Base-by-base conservation (phyloP, 2,329 filamentous ascomycete species). In the Gaeumannomyces tritici region DNA sequence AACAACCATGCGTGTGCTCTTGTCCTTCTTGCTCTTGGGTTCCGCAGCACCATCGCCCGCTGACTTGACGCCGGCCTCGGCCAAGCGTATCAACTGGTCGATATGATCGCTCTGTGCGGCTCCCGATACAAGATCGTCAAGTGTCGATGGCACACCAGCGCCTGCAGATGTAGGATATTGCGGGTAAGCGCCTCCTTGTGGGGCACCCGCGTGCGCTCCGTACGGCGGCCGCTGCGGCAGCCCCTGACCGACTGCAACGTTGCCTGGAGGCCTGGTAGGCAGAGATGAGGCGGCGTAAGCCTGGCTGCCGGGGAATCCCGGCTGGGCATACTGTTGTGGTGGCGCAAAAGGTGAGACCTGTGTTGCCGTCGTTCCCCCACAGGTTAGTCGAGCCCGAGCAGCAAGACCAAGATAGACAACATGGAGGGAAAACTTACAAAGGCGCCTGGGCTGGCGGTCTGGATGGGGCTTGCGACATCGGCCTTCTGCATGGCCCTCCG, bases 1-100 rank as follows among this genome's bases (percentile, higher is more conserved):
- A 77, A 95, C 96, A 33, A 96, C 80, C 83, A 96, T 87, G 72
- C 84, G 83, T 63, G 80, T 68, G n/a, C 69, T 67, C 69, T 75
- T 74, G 59, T 73, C 83, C 74, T 87, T 89, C 64, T 85, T 69
- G 31, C 66, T 68, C 69, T 74, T 74, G 85, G 85, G 77, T 87
- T 89, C 72, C 33, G 33, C 33, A 3, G 74, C 70, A 21, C 71
- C 69, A 62, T 79, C 77, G 71, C 73, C 77, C 57, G 74, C 72
- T 11, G 79, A 79, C 69, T 79, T 81, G 67, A 85, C 83, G 59
- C 84, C 83, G 8, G 83, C 82, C 71, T 87, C 84, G 2, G 84
- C 85, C 78, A 84, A 83, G 60, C 85, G 81, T 67, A 88, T 88
- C 66, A 87, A 73, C 69, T 85, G 79, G 70, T 88, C 85, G 69